Base-by-base conservation (phyloP, 768 basidiomycete species). In the Tylopilus vinaceipallidus region DNA sequence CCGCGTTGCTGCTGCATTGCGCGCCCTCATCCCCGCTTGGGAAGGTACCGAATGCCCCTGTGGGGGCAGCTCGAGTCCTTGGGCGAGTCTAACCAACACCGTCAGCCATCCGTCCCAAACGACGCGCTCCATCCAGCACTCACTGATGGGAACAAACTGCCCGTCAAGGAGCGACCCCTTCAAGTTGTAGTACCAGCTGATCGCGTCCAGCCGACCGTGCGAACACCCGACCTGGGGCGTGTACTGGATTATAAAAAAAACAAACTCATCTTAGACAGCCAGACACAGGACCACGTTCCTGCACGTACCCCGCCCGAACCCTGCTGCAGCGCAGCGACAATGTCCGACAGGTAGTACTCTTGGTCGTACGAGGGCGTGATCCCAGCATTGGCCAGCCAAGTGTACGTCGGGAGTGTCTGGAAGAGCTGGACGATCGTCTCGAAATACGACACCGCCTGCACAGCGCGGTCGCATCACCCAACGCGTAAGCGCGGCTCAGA, bases 321-420 rank as follows among this genome's bases (percentile, higher is more conserved):
- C 17, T 70, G 49, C 63, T 78, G 73, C 29, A 89, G 66, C 1
- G 85, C 88, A 37, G 74, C 59, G 8, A 74, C 71, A 24, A 89
- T 61, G 3, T 75, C 64, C 6, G 75, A 66, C n/a, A 86, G 73
- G 0, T 80, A 82, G 65, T 81, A 82, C 0, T 81, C 84, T 50
- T 64, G 65, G 46, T 68, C 69, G 4, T 66, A 62, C 6, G 76
- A 77, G 3, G 91, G 91, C 4, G 78, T 79, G 58, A 93, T 92
- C n/a, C 88, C 89, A 10, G 76, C 83, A n/a, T 77, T 68, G 8
- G 72, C 68, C 22, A 94, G 81, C 80, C 80, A 89, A 12, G 78
- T 71, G 67, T 82, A 91, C 3, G 91, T 91, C 0, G 88, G 86
- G 17, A 91, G 79, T 2, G 73, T 74, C 79, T 79, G 59, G 73